Evolutionary conservation across 805 yeast genomes (phyloP).

Genomic region (Aciculoconidium aculeatum): DNA sequence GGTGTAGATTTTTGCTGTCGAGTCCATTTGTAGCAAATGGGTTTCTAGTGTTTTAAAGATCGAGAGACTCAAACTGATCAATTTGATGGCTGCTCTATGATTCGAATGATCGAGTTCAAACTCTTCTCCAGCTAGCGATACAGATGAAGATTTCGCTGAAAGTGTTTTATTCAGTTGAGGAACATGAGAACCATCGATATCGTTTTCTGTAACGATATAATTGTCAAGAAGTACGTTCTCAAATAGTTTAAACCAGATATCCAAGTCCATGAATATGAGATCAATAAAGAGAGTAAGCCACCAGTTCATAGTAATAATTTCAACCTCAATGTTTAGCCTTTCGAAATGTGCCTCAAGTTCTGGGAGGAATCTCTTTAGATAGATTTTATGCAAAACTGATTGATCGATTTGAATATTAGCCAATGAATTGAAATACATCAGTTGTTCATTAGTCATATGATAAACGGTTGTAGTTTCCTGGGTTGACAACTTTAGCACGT

Average conservation of each 20-base stretch:
- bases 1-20: conserved; percentile 26
- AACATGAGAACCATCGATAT: conserved; percentile 1
- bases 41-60: conserved; percentile 33
- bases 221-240: conserved; percentile 36
- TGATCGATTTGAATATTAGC: conserved; percentile 35
- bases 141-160: conserved; percentile 1
- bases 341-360: conserved; percentile 30
- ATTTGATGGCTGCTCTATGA: conserved; percentile 17
- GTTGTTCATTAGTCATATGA: conserved; percentile 5
- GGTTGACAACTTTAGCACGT: neutral
- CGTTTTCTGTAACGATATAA: neutral
- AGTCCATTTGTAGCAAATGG: conserved; percentile 17
- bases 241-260: conserved; percentile 47
- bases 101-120: conserved; percentile 3
- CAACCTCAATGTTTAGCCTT: conserved; percentile 36
- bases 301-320: conserved; percentile 51
- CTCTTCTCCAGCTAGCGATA: neutral
- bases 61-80: conserved; percentile 29
- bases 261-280: conserved; percentile 38
- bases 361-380: conserved; percentile 35
- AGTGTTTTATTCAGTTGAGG: too few species aligned
- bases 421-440: conserved; percentile 14
- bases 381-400: conserved; percentile 22
- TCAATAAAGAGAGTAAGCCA: conserved; percentile 50
- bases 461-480: conserved; percentile 3